Evolutionary conservation across 2,329 filamentous ascomycete species (phyloP).

Genomic region (Diaporthe sp.): DNA sequence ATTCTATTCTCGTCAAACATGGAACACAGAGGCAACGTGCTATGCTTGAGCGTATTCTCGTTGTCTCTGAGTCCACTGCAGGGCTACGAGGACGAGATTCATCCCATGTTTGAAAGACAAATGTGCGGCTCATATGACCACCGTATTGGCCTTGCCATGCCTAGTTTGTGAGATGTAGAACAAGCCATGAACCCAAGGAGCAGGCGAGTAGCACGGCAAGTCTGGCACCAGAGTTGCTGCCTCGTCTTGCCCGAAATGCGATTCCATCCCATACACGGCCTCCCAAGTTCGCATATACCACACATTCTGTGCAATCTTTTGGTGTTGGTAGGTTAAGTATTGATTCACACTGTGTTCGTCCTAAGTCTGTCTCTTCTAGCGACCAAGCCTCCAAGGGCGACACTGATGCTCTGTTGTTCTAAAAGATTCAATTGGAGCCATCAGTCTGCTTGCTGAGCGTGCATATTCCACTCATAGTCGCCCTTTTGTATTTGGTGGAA

Average conservation of each 20-base stretch:
- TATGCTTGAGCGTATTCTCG: too few relatives aligned
- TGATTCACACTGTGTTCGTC: neutral
- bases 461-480: neutral
- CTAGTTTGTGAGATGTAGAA: neutral
- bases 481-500: too few relatives aligned
- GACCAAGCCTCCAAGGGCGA: neutral
- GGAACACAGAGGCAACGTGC: neutral
- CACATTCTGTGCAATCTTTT: neutral
- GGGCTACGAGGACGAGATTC: neutral
- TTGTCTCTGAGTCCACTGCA: neutral
- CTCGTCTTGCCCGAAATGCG: neutral
- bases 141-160: neutral
- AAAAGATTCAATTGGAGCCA: neutral
- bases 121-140: neutral
- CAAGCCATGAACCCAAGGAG: neutral
- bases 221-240: neutral
- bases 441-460: too few relatives aligned
- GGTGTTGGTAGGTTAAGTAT: neutral
- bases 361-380: too few relatives aligned
- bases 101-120: neutral
- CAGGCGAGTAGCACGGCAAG: neutral
- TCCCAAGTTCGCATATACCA: neutral
- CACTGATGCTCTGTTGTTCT: neutral
- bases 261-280: neutral
- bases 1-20: neutral